Evolutionary conservation across 768 basidiomycete genomes (phyloP).

Genomic region (Suillus hirtellus): DNA sequence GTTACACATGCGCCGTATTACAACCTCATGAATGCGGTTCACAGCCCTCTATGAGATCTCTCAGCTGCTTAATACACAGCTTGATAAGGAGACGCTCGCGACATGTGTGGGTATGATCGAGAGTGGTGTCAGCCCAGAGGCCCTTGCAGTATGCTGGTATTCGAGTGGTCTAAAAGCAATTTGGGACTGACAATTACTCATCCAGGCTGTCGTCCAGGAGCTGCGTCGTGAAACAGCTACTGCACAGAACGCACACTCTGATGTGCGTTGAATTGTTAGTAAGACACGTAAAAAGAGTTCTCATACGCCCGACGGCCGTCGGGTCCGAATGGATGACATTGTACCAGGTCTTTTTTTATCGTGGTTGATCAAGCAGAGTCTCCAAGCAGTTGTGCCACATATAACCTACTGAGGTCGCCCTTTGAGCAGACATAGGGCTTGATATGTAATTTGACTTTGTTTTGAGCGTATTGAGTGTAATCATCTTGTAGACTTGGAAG

Average conservation of each 20-base stretch:
- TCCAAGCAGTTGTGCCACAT: not conserved
- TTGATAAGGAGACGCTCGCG: conserved; percentile 90
- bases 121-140: conserved; percentile 89
- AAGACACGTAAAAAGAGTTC: not conserved
- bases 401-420: not conserved
- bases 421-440: not conserved
- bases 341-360: not conserved
- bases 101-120: conserved; percentile 93
- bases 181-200: conserved; percentile 1
- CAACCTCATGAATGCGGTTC: conserved; percentile 14
- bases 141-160: conserved; percentile 67
- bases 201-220: conserved; percentile 82
- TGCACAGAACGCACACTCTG: conserved; percentile 24
- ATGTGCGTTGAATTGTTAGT: conserved; percentile 25
- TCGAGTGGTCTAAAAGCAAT: not conserved
- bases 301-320: conserved; percentile 1
- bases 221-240: conserved; percentile 68
- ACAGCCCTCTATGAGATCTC: conserved; percentile 86
- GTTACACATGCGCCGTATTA: conserved; percentile 1
- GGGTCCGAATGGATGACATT: conserved; percentile 5
- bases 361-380: not conserved
- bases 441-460: not conserved
- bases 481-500: not conserved
- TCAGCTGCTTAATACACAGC: conserved; percentile 80
- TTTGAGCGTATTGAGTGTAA: not conserved